Evolutionary conservation across 1,284 basidiomycete species (phyloP).

Genomic region (Leucoagaricus sp.): DNA sequence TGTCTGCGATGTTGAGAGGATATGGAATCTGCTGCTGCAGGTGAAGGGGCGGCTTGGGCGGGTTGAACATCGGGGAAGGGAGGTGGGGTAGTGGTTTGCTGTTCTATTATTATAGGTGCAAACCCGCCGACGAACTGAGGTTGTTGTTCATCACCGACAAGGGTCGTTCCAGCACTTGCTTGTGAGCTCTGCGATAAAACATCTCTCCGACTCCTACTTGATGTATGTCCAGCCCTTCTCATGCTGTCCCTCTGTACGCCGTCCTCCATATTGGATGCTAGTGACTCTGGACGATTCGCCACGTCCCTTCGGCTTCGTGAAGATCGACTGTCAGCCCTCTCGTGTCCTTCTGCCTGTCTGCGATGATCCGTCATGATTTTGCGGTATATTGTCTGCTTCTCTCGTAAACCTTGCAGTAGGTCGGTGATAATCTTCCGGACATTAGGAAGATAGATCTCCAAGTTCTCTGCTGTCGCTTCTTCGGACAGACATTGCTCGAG

Average conservation of each 20-base stretch:
- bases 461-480: constrained; percentile 83
- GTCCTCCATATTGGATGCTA: constrained; percentile 33
- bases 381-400: constrained; percentile 85
- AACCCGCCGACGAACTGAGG: constrained; percentile 53
- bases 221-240: constrained; percentile 33
- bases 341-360: constrained; percentile 48
- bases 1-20: constrained; percentile 18
- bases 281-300: constrained; percentile 47
- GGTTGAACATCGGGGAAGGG: constrained; percentile 16
- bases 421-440: constrained; percentile 94
- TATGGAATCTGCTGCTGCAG: neutral
- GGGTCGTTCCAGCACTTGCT: constrained; percentile 15
- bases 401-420: constrained; percentile 88
- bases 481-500: constrained; percentile 92
- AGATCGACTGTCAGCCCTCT: constrained; percentile 54
- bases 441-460: constrained; percentile 88
- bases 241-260: constrained; percentile 23
- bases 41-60: constrained; percentile 15
- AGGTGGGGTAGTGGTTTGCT: constrained; percentile 17
- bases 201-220: constrained; percentile 31
- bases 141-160: constrained; percentile 33
- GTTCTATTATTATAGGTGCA: constrained; percentile 33
- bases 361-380: constrained; percentile 61
- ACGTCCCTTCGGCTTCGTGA: constrained; percentile 48
- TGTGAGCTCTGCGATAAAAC: constrained; percentile 29